Evolutionary conservation across 140 eudicot genomes (phyloP).

Genomic region (Ambrosia hybrid): DNA sequence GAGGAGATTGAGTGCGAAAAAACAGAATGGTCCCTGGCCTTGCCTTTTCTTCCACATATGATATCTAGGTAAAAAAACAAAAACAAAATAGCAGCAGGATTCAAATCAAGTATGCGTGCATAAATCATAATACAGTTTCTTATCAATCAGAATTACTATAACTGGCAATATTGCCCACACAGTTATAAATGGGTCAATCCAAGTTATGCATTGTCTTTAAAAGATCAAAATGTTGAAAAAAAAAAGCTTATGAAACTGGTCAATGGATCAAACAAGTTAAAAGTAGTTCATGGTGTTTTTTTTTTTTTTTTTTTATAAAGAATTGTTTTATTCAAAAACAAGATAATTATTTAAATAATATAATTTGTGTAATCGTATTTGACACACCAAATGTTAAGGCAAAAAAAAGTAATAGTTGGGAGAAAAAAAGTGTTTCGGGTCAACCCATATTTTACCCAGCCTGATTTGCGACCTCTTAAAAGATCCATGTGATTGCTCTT

Average conservation of each 20-base stretch:
- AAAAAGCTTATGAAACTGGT: neutral
- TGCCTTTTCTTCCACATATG: constrained; percentile 61
- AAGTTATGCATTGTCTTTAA: neutral
- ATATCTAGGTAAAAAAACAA: constrained; percentile 45
- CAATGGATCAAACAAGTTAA: neutral
- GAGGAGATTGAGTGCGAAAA: constrained; percentile 91
- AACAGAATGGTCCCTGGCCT: constrained; percentile 53
- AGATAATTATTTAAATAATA: neutral
- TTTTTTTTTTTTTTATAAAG: no score
- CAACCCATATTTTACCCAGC: neutral
- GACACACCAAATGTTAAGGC: neutral
- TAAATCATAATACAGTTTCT: constrained; percentile 10
- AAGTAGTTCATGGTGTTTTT: neutral
- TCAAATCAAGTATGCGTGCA: constrained; percentile 11
- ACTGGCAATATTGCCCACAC: no score
- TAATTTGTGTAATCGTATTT: neutral
- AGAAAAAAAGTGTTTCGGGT: neutral
- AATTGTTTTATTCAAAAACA: neutral
- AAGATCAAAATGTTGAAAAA: neutral
- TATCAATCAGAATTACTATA: neutral
- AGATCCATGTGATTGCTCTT: neutral
- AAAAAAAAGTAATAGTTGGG: neutral
- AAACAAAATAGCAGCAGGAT: neutral
- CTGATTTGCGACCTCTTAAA: neutral
- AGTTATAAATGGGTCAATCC: no score